Percentiles rank a stretch among this genome's conserved stretches.
Conservation (phyloP, 495 filamentous ascomycete genomes). For the Daldinia vernicosa region DNA sequence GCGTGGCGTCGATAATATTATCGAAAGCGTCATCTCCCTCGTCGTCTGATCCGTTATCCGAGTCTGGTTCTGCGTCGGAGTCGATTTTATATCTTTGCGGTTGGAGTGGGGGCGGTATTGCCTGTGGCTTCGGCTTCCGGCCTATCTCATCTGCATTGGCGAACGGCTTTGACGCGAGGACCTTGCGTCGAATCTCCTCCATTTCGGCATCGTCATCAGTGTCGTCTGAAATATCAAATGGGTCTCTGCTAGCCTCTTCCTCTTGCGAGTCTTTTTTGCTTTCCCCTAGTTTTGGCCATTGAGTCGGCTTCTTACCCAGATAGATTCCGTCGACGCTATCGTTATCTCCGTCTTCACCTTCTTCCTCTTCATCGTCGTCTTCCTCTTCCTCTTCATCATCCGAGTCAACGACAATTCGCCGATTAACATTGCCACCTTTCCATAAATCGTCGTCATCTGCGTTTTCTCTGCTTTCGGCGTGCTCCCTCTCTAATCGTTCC, state of each 20-base stretch:
- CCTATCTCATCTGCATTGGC: slow-evolving; percentile 65
- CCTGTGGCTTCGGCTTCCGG: slow-evolving; percentile 64
- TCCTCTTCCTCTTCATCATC: slow-evolving; percentile 66
- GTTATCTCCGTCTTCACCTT: slow-evolving; percentile 44
- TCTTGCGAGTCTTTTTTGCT: slow-evolving; percentile 44
- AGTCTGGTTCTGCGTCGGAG: slow-evolving; percentile 77
- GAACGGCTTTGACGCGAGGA: slow-evolving; percentile 87
- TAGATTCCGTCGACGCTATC: slow-evolving; percentile 63
- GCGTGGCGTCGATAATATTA: slow-evolving; percentile 88
- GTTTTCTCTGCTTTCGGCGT: slow-evolving; percentile 77
- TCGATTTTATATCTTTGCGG: slow-evolving; percentile 61
- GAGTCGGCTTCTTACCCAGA: slow-evolving; percentile 61
- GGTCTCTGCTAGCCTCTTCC: slow-evolving; percentile 67
- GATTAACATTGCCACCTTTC: slow-evolving; percentile 87
- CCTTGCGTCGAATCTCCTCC: slow-evolving; percentile 85
- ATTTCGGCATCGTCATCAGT: slow-evolving; percentile 87
- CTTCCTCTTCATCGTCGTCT: slow-evolving; percentile 57
- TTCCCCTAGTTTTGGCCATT: slow-evolving; percentile 47
- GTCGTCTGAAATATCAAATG: slow-evolving; percentile 77
- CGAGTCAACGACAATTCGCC: slow-evolving; percentile 61
- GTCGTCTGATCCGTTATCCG: slow-evolving; percentile 72
- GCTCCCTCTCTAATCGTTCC: slow-evolving; percentile 87
- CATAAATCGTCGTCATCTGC: slow-evolving; percentile 75
- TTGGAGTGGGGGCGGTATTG: slow-evolving; percentile 61
- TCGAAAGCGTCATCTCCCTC: slow-evolving; percentile 69